phyloP scores from a whole-genome alignment of 2,329 filamentous ascomycete genomes.

The Metarhizium anisopliae region DNA sequence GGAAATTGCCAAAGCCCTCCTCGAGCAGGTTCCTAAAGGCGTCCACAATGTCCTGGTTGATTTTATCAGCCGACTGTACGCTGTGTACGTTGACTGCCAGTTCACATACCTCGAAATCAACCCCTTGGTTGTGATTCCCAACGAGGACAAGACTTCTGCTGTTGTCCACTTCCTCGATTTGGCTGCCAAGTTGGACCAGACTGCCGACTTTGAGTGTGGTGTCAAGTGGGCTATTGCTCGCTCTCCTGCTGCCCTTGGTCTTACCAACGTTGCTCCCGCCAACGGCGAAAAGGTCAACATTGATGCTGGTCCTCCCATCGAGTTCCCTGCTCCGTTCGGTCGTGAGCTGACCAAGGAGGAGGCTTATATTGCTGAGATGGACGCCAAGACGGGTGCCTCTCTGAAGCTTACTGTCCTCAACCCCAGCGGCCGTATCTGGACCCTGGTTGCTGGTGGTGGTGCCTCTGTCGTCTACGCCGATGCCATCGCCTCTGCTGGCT shows the following conservation, averaged over 20 bases:
- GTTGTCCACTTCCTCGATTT: constrained; percentile 97
- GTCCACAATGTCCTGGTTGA: constrained; percentile 97
- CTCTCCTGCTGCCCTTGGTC: constrained; percentile 78
- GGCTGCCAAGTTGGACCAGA: constrained; percentile 97
- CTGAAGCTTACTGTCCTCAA: constrained; percentile 98
- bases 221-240: constrained; percentile 98
- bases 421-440: constrained; percentile 88
- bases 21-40: constrained; percentile 90
- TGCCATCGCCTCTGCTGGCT: constrained; percentile 92
- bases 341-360: constrained; percentile 98
- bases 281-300: constrained; percentile 74
- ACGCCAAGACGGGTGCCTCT: constrained; percentile 98
- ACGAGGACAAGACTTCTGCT: constrained; percentile 82
- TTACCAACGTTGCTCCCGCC: constrained; percentile 55
- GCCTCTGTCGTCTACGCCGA: constrained; percentile 98
- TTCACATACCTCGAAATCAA: constrained; percentile 99
- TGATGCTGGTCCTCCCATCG: constrained; percentile 94
- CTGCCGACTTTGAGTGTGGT: constrained; percentile 97
- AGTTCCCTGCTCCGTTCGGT: constrained; percentile 97
- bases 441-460: constrained; percentile 96
- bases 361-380: constrained; percentile 96
- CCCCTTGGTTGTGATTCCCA: constrained; percentile 95
- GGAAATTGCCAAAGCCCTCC: constrained; percentile 72
- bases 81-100: constrained; percentile 98
- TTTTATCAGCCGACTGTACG: constrained; percentile 97